These are phyloP conservation scores for Aspergillus fumigatus DNA, from an alignment of 2,329 filamentous ascomycete genomes.

Conservation along the genomic window DNA sequence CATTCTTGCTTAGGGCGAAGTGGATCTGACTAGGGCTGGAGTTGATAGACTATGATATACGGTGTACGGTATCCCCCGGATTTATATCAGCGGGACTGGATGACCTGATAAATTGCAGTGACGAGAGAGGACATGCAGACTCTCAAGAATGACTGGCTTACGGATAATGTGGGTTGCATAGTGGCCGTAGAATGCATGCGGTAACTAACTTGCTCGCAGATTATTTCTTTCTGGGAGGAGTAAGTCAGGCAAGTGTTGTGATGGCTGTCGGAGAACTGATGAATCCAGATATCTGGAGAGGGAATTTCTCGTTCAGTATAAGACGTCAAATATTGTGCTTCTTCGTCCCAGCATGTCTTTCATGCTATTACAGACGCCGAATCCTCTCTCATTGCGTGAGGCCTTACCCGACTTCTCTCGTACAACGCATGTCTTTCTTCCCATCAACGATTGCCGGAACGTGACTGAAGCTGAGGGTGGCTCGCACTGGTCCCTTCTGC, in stretches of 20 bases:
- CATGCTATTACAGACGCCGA: slow-evolving; percentile 71
- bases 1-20: neutral
- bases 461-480: slow-evolving; percentile 78
- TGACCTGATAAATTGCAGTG: slow-evolving; percentile 49
- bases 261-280: slow-evolving; percentile 6
- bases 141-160: slow-evolving; percentile 90
- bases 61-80: slow-evolving; percentile 47
- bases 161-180: slow-evolving; percentile 70
- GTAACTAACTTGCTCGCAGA: slow-evolving; percentile 48
- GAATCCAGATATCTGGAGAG: slow-evolving; percentile 69
- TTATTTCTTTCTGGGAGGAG: slow-evolving; percentile 98
- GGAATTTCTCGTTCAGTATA: slow-evolving; percentile 75
- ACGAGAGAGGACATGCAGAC: slow-evolving; percentile 85
- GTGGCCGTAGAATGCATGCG: slow-evolving; percentile 3
- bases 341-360: slow-evolving; percentile 91
- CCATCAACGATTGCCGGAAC: slow-evolving; percentile 83
- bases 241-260: slow-evolving; percentile 43
- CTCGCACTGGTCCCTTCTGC: slow-evolving; percentile 88
- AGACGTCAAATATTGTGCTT: slow-evolving; percentile 80
- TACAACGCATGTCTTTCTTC: slow-evolving; percentile 90
- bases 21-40: slow-evolving; percentile 12
- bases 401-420: slow-evolving; percentile 75
- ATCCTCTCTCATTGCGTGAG: slow-evolving; percentile 54
- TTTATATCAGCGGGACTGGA: neutral
- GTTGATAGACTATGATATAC: slow-evolving; percentile 57